Evolutionary conservation across 164 flowering plant species (phyloP), one percentile per base, ranked within the genome.

Genomic region (Macadamia integrifolia): DNA sequence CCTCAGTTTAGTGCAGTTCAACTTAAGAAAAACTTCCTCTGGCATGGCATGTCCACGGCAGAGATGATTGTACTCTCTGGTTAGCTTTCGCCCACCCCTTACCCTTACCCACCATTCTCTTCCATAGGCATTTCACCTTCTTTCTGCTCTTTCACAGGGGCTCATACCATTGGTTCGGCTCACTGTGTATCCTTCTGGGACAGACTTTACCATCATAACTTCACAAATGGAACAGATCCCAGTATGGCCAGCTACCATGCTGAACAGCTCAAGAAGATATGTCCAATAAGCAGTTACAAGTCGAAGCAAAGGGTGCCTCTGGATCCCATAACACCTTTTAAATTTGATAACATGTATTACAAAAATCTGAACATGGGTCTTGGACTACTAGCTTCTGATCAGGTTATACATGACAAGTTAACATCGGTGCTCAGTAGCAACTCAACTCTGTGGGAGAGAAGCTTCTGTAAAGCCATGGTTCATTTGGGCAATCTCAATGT

Each of bases 401-500:
- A 65, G 44, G 30, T 30, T 8, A 50, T 65, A 30, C 29, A 30
- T 52, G 61, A 42, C 31, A 9, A 55, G 14, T 30, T 11, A 3
- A 40, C 5, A 53, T 15, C 30, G 7, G 46, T 32, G 60, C 48
- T 55, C 32, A 40, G 61, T 18, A 18, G 18, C 62, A 62, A 62
- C 60, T 31, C 66, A 8, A 60, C 43, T 32, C 30, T 12, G 8
- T 55, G 52, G 72, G 44, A 56, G 17, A 23, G 55, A 29, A 55
- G 61, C 29, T 69, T 69, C 18, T 1, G 59, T 69, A 61, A 61
- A 35, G 66, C 72, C 66, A 69, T 69, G 52, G 23, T 62, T 31
- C 66, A 62, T 31, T 18, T 23, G 61, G 61, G 53, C 18, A 69
- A 62, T 55, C 50, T 52, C 6, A 29, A n/a, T 15, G 23, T 58